Evolutionary conservation across 192 early-diverging fungal genomes (phyloP).

Genomic region (Piromyces finnis): DNA sequence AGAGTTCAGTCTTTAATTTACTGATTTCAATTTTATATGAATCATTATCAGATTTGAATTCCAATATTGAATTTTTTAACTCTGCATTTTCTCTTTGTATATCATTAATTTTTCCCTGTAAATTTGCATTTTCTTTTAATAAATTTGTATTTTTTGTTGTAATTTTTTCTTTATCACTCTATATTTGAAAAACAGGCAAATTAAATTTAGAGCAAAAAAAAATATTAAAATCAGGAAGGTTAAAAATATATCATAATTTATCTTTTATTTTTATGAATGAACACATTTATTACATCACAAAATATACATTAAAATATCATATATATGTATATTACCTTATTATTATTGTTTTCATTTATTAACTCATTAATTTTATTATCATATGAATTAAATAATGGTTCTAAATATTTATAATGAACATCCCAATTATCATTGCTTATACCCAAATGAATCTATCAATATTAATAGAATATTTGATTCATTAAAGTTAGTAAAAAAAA

Average conservation of each 20-base stretch:
- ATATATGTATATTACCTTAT: background rate
- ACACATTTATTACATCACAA: too few species aligned
- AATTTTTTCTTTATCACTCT: background rate
- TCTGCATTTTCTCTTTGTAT: background rate
- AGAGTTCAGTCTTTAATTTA: background rate
- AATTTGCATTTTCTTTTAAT: background rate
- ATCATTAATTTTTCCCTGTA: background rate
- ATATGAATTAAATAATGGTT: background rate
- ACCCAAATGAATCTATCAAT: background rate
- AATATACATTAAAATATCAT: too few species aligned
- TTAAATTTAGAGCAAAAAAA: background rate
- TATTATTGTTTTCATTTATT: background rate
- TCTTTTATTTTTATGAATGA: too few species aligned
- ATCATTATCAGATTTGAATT: background rate
- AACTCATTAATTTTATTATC: background rate
- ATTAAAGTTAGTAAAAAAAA: too few species aligned
- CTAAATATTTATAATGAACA: background rate
- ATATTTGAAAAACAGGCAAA: background rate
- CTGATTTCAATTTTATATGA: background rate
- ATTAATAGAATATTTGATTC: background rate
- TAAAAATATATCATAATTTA: too few species aligned
- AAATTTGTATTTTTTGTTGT: background rate
- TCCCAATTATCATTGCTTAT: background rate
- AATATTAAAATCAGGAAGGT: background rate
- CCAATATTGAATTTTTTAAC: background rate